These are phyloP conservation scores for Leptographium wingfieldii DNA, from an alignment of 2,329 filamentous ascomycete species.

Conservation along the genomic window DNA sequence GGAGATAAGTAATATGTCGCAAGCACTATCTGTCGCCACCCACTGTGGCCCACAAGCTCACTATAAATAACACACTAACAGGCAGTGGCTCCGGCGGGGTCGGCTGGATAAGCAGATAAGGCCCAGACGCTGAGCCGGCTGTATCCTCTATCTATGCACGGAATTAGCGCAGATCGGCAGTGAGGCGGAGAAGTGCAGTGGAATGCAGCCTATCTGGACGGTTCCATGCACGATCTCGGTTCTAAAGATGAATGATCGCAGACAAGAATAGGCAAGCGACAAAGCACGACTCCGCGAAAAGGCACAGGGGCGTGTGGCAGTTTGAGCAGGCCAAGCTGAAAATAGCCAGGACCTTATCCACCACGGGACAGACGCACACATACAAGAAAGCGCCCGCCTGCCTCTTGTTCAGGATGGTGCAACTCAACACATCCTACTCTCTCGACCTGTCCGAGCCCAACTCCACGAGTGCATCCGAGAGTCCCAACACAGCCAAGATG, in stretches of 20 bases:
- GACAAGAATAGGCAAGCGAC: not conserved
- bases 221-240: too few species aligned
- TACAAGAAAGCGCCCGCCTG: not conserved
- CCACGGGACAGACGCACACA: not conserved
- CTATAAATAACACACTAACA: too few species aligned
- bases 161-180: not conserved
- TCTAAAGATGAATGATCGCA: not conserved
- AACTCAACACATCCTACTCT: conserved; percentile 1
- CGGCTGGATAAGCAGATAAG: too few species aligned
- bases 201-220: too few species aligned
- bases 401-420: not conserved
- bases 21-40: not conserved
- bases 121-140: too few species aligned
- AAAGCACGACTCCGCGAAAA: not conserved
- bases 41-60: too few species aligned
- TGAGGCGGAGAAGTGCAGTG: too few species aligned
- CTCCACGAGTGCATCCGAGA: not conserved
- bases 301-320: not conserved
- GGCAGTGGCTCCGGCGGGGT: too few species aligned
- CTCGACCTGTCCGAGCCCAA: not conserved
- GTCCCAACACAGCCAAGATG: not conserved
- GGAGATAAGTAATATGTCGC: not conserved
- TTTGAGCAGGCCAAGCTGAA: not conserved
- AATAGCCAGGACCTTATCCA: not conserved
- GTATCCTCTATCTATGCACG: not conserved